Evolutionary conservation across 495 filamentous ascomycete species (phyloP).

Genomic region (Tirmania nivea): DNA sequence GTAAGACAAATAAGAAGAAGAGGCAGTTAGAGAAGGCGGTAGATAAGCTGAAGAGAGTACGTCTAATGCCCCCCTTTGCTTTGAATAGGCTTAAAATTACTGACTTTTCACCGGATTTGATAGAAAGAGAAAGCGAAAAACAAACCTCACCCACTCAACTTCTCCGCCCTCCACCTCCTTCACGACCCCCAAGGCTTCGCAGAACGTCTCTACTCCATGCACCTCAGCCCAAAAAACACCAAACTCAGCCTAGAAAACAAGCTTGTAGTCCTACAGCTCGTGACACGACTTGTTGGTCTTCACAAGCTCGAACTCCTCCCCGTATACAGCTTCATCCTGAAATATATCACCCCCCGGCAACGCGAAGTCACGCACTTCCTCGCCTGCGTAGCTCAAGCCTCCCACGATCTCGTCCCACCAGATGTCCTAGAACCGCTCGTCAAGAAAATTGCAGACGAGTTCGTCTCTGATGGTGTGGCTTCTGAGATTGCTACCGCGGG

Average conservation of each 20-base stretch:
- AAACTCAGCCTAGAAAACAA: conserved; percentile 83
- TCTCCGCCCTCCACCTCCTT: conserved; percentile 89
- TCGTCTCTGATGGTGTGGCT: conserved; percentile 85
- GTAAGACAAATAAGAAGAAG: conserved; percentile 75
- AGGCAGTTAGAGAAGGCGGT: conserved; percentile 58
- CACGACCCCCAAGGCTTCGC: conserved; percentile 93
- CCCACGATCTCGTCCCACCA: conserved; percentile 77
- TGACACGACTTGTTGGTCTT: conserved; percentile 73
- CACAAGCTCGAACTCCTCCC: conserved; percentile 74
- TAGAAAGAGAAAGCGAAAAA: conserved; percentile 69
- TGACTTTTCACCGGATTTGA: neutral
- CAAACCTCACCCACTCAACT: conserved; percentile 70
- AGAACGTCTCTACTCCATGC: conserved; percentile 72
- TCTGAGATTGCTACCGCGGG: conserved; percentile 80
- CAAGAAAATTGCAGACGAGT: conserved; percentile 93
- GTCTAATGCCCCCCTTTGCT: neutral
- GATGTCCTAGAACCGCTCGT: conserved; percentile 81
- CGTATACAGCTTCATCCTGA: conserved; percentile 71
- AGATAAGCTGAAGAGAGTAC: conserved; percentile 40
- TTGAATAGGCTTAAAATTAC: too few species aligned
- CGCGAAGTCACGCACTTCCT: conserved; percentile 85
- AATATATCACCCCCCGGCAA: conserved; percentile 72
- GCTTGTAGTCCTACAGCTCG: conserved; percentile 65
- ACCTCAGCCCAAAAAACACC: conserved; percentile 66
- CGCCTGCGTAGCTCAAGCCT: conserved; percentile 74